Evolutionary conservation across 164 flowering plant species (phyloP), one percentile per base, ranked within the genome.

Genomic region (Echeveria elegans): DNA sequence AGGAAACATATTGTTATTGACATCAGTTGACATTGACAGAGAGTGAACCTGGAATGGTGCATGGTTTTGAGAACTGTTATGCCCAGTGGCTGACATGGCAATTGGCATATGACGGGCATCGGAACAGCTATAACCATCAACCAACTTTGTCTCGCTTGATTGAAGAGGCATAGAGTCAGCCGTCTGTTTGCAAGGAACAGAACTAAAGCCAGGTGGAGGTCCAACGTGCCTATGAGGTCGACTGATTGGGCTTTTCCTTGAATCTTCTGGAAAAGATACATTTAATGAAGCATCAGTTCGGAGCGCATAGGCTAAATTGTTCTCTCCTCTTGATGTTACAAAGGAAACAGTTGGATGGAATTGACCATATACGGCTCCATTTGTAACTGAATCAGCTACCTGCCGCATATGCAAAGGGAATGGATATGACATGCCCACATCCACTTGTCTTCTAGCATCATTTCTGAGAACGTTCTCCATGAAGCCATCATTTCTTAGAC

Each of bases 41-140:
- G 77, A 58, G 45, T 68, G 71, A 10, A 59, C 66, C 28, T 76
- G 71, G 36, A 73, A 71, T 16, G 72, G 32, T n/a, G 68, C 71
- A 68, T 73, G 69, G 37, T 73, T 34, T 19, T n/a, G 2, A 14
- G 83, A 70, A 70, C 71, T 79, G 64, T 66, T 73, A 34, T 70
- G 66, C 19, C 75, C 78, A n/a, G 31, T 28, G 47, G 74, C 77
- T 30, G 73, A 72, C 1, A 66, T 66, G 15, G 84, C 71, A 24
- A 88, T 72, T 26, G 89, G 76, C 70, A 82, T 38, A 70, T 84
- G 86, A 82, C 89, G 86, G 11, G 87, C 97, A 82, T 90, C 96
- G 68, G 89, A 76, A 97, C 96, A 90, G 73, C 91, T 88, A 74
- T 90, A 88, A 75, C 90, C 90, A 80, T 90, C 98, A 71, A 80